Evolutionary conservation across 2,329 filamentous ascomycete species (phyloP), one percentile per base, ranked within the genome.

Genomic region (Aspergillus sp.): DNA sequence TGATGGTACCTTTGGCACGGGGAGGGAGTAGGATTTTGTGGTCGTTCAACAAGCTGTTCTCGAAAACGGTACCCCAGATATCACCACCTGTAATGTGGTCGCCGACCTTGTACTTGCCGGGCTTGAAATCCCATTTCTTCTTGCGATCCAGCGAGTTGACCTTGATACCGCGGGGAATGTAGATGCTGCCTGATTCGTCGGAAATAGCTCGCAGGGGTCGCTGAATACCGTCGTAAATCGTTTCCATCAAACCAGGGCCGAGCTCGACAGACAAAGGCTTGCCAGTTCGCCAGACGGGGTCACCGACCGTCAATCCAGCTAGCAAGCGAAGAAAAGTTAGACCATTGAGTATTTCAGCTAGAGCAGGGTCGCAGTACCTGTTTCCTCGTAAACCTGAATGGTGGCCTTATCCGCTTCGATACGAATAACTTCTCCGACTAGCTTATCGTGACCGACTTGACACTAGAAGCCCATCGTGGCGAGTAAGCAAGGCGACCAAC

Each of bases 221-320:
- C 78, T 99, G 95, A 71, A 99, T 99, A 81, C 95, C 95, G 76
- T 99, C 95, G 83, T 98, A 99, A 77, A 99, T 99, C 66, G 95
- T 97, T 80, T 98, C 93, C 85, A 99, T 91, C 76, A 99, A 82
- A 74, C 95, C 95, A 63, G 95, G 95, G 51, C 95, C 95, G 48
- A 99, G 89, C 78, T 99, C 95, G 78, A 99, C 95, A 58, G 95
- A 97, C 56, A 99, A 83, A 63, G 95, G 95, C 84, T 98, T 97
- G 77, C 92, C 91, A 57, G 93, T 97, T 71, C 93, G 86, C 61
- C 80, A 71, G 66, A 99, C 95, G 51, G 95, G 95, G 74, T 99
- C 95, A 73, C 95, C 95, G 66, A 99, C 93, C 67, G 87, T 96
- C 66, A 99, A 89, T 80, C 95, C 95, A 76, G 93, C 95, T 70